Base-by-base conservation (phyloP, 768 basidiomycete genomes). In the Aureoboletus auriporus region DNA sequence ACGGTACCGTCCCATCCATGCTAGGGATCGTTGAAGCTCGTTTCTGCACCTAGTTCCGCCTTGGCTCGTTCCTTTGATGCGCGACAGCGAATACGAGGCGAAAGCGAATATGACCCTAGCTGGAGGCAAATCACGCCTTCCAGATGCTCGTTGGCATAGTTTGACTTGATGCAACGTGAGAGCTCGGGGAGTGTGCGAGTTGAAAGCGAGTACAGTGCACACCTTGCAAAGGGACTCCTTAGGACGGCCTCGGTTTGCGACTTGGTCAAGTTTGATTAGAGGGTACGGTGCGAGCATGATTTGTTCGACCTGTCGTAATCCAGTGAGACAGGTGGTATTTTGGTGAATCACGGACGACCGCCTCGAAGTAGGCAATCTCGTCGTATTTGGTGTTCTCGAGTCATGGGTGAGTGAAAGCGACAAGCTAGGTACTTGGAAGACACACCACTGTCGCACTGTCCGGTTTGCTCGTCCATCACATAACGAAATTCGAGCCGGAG, bases 341-440 rank as follows among this genome's bases (percentile, higher is more conserved):
- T 8, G 26, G 5, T 27, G 26, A 7, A 40, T 33, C 12, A 69
- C 84, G 50, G 59, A 91, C 92, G 50, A 93, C 72, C 4, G 82
- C 81, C 69, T 84, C 91, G 75, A 93, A 93, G 69, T 81, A 93
- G 0, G 82, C 74, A 44, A 93, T 75, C 45, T 84, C 83, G 58
- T 94, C 92, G 14, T 82, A 83, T 52, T 83, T 88, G 9, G 76
- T 71, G 61, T 94, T 95, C 39, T 93, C 46, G 4, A 39, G 31
- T 9, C 28, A 7, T n/a, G 38, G 33, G 46, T 47, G 13, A 43
- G 49, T 13, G 27, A 29, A 31, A 30, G 30, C 41, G 33, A 28
- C 2, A 16, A 14, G 40, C n/a, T 33, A 23, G 33, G 31, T 34
- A 16, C 13, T 16, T 4, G 23, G 38, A 20, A 6, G 23, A 66